These are phyloP conservation scores for Coniochaeta sp. DNA, from an alignment of 2,329 filamentous ascomycete genomes.

Conservation along the genomic window DNA sequence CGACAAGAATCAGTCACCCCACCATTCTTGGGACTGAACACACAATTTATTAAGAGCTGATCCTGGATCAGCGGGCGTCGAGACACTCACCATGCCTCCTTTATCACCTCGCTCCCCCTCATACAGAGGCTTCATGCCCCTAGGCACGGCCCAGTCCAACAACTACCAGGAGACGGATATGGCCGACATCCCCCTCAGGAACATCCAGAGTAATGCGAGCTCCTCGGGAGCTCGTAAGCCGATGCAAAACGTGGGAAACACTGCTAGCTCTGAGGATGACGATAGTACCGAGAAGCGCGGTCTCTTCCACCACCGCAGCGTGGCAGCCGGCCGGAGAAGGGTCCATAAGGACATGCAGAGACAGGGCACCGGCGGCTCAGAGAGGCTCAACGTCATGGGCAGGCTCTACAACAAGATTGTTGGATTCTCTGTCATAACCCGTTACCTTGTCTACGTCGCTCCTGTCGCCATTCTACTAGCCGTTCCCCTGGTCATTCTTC, in stretches of 20 bases:
- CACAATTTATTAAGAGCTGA: neutral
- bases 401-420: conserved; percentile 58
- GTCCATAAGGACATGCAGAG: conserved; percentile 32
- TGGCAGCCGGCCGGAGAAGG: conserved; percentile 40
- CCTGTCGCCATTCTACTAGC: conserved; percentile 56
- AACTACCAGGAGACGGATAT: conserved; percentile 34
- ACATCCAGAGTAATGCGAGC: conserved; percentile 47
- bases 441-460: conserved; percentile 62
- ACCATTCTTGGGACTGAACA: neutral
- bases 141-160: conserved; percentile 23
- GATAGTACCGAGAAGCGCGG: conserved; percentile 44
- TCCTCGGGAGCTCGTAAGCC: conserved; percentile 37
- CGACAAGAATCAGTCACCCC: neutral
- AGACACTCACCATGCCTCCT: neutral
- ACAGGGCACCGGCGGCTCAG: conserved; percentile 35
- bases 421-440: conserved; percentile 53
- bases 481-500: conserved; percentile 51
- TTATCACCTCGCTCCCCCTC: conserved; percentile 25
- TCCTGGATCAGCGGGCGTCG: neutral
- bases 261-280: conserved; percentile 16
- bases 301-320: conserved; percentile 24
- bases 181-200: conserved; percentile 47
- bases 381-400: conserved; percentile 58
- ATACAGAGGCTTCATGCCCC: conserved; percentile 36
- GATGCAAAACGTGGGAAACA: conserved; percentile 19